Evolutionary conservation across 2,329 filamentous ascomycete species (phyloP), one percentile per base, ranked within the genome.

Genomic region (Monosporascus sp.): DNA sequence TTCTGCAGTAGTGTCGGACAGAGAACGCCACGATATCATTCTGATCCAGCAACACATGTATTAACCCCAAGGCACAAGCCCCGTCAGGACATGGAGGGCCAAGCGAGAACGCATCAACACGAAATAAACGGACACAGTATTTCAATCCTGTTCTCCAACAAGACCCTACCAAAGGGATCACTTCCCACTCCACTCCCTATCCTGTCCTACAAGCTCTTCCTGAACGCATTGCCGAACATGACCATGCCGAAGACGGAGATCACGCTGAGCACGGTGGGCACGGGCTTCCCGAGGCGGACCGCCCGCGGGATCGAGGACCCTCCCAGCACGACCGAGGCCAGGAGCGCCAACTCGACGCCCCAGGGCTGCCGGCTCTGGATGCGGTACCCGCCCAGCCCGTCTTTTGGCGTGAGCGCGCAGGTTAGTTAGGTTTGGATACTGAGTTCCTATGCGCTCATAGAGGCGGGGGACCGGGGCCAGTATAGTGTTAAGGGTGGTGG

Each of bases 291-390:
- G 43, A 85, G 81, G 70, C 85, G 89, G 65, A 99, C 84, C 5
- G 91, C 94, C 50, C 94, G 82, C 14, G 94, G 94, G 55, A 97
- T 86, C 2, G 89, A 88, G 43, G 88, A 88, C 20, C 90, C 91
- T 43, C 81, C 93, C 37, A 99, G 80, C 25, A 97, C 75, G n/a
- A 90, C 65, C 1, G 90, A 96, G 5, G 94, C 94, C 44, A 97
- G 77, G 9, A 99, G 80, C n/a, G 88, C 89, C 44, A 96, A 76
- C 72, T 97, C 94, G 61, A 95, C 75, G 57, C 93, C 94, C 70
- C 94, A 96, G 3, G 88, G 69, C 68, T 90, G 81, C 56, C 80
- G 77, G 63, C 84, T 85, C 63, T 87, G 85, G 58, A 96, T 85
- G 54, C 92, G 88, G 66, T 89, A 85, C 59, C 88, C 92, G 58